These are phyloP conservation scores for Paraconiothyrium brasiliense DNA, from an alignment of 2,329 filamentous ascomycete species.

Conservation along the genomic window DNA sequence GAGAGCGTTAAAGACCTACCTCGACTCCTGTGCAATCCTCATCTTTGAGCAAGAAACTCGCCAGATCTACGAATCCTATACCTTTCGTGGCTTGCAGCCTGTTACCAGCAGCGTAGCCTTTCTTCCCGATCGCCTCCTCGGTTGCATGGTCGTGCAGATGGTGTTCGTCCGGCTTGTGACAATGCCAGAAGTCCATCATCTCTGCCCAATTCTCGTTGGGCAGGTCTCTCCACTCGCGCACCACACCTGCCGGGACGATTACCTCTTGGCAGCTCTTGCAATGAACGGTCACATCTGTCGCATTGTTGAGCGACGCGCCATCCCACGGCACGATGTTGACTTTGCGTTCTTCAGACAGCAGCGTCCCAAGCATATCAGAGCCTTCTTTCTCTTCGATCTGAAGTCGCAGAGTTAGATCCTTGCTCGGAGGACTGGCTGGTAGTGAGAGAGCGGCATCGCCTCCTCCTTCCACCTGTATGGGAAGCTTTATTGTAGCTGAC, in stretches of 20 bases:
- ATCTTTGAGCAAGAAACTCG: conserved; percentile 75
- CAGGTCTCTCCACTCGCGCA: conserved; percentile 82
- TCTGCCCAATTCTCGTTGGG: conserved; percentile 98
- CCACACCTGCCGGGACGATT: conserved; percentile 28
- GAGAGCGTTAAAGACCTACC: conserved; percentile 49
- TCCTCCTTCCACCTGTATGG: conserved; percentile 55
- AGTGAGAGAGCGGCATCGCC: conserved; percentile 60
- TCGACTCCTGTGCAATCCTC: conserved; percentile 67
- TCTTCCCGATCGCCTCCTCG: conserved; percentile 34
- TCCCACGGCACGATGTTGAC: conserved; percentile 56
- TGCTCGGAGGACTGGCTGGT: conserved; percentile 56
- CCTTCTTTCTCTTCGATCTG: conserved; percentile 57
- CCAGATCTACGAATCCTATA: conserved; percentile 82
- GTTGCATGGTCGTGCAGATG: conserved; percentile 63
- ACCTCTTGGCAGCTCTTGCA: conserved; percentile 39
- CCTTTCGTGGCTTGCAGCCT: conserved; percentile 72
- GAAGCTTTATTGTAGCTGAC: conserved; percentile 56
- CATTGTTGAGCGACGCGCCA: conserved; percentile 44
- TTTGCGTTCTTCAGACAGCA: conserved; percentile 43
- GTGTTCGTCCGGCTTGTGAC: conserved; percentile 83
- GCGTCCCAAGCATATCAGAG: conserved; percentile 37
- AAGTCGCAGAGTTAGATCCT: conserved; percentile 64
- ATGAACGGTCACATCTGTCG: conserved; percentile 29
- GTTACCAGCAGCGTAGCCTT: conserved; percentile 86
- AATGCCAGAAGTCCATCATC: conserved; percentile 99